Percentiles rank a stretch among this genome's conserved stretches.
Conservation (phyloP, 2,329 filamentous ascomycete genomes). For the Cladobotryum mycophilum region DNA sequence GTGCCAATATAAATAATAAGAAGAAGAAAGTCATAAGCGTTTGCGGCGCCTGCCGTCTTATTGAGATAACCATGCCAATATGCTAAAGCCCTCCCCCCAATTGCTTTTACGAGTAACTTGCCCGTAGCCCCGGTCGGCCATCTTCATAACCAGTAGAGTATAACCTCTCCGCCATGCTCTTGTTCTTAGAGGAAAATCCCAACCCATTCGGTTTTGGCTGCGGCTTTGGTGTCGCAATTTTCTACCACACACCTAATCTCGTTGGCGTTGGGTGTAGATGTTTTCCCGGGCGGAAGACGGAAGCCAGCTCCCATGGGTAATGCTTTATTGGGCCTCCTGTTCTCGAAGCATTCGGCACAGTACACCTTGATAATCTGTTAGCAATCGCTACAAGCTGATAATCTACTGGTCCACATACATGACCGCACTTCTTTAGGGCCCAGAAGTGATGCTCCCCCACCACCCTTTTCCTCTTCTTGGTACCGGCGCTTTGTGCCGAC, state of each 20-base stretch:
- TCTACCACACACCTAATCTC: slow-evolving; percentile 51
- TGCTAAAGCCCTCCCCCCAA: no score
- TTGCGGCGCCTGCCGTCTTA: no score
- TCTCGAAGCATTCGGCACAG: slow-evolving; percentile 55
- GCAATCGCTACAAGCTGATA: neutral
- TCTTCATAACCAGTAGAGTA: no score
- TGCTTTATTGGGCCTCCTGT: slow-evolving; percentile 38
- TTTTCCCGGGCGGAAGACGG: slow-evolving; percentile 23
- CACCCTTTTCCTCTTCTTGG: slow-evolving; percentile 40
- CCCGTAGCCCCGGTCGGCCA: no score
- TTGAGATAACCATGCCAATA: no score
- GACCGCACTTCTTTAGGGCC: slow-evolving; percentile 85
- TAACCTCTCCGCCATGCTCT: no score
- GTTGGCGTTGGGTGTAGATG: slow-evolving; percentile 17
- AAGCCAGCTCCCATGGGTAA: slow-evolving; percentile 33
- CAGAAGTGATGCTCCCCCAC: slow-evolving; percentile 78
- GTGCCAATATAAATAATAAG: no score
- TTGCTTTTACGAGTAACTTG: no score
- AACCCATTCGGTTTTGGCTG: slow-evolving; percentile 52
- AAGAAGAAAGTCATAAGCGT: no score
- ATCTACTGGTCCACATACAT: slow-evolving; percentile 51
- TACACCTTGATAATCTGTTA: slow-evolving; percentile 44
- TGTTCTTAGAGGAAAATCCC: slow-evolving; percentile 49
- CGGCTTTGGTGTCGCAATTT: slow-evolving; percentile 48
- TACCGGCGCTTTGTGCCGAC: slow-evolving; percentile 14